Conservation (phyloP, 2,329 filamentous ascomycete species). For the Metarhizium rileyi region DNA sequence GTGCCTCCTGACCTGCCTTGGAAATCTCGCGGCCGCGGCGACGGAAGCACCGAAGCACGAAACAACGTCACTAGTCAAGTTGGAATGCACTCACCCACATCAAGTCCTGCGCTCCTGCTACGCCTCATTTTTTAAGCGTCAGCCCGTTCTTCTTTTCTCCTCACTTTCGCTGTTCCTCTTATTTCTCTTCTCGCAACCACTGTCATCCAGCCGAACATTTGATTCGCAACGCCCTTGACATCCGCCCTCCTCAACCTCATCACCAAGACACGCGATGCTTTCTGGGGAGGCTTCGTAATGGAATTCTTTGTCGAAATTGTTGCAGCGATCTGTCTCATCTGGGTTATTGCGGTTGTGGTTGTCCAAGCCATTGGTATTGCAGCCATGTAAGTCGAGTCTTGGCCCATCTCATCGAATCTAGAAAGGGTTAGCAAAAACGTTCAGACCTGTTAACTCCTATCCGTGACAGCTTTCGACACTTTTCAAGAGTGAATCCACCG, state of each 20-base stretch:
- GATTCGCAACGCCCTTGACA: background rate
- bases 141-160: background rate
- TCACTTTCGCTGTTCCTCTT: background rate
- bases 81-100: background rate
- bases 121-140: background rate
- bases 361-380: slow-evolving; percentile 48
- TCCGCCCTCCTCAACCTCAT: background rate
- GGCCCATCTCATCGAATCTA: background rate
- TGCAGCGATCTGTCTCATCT: slow-evolving; percentile 40
- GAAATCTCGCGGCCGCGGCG: too few relatives aligned
- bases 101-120: background rate
- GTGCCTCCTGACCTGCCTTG: too few relatives aligned
- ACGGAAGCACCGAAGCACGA: background rate
- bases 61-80: background rate
- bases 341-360: slow-evolving; percentile 41
- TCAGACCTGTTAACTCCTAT: background rate
- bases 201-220: background rate
- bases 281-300: slow-evolving; percentile 14
- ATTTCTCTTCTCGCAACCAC: background rate
- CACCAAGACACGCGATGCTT: slow-evolving; percentile 6
- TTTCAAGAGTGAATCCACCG: slow-evolving; percentile 37
- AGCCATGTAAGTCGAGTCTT: slow-evolving; percentile 38
- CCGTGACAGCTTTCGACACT: slow-evolving; percentile 37
- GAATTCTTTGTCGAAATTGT: slow-evolving; percentile 23
- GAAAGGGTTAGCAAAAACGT: background rate